Conservation (phyloP, 495 filamentous ascomycete species). For the Venustampulla echinocandica region DNA sequence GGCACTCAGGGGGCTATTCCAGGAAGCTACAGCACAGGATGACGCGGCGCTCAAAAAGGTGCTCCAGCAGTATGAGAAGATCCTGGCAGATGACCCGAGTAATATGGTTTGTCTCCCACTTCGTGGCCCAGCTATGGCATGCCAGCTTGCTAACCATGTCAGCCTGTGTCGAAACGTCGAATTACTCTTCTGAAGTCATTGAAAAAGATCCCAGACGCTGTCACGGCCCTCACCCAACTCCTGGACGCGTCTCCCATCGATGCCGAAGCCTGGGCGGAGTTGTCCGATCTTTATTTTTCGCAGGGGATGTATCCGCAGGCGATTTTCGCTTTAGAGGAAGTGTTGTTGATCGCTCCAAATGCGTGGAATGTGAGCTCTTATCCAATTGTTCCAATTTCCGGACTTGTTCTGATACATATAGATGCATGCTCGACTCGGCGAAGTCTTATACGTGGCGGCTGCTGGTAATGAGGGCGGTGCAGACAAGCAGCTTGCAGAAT, state of each 20-base stretch:
- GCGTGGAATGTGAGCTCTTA: conserved; percentile 75
- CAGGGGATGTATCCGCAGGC: conserved; percentile 74
- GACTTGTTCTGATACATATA: conserved; percentile 8
- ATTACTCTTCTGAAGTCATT: conserved; percentile 71
- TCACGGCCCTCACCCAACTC: conserved; percentile 60
- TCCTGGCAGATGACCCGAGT: conserved; percentile 63
- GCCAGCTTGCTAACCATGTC: conserved; percentile 11
- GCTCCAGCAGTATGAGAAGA: conserved; percentile 65
- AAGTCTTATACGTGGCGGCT: conserved; percentile 65
- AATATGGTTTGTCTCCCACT: conserved; percentile 52
- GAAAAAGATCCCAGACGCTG: conserved; percentile 59
- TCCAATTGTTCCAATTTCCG: not conserved
- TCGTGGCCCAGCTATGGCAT: not conserved
- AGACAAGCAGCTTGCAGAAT: conserved; percentile 50
- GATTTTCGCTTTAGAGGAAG: conserved; percentile 84
- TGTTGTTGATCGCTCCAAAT: conserved; percentile 78
- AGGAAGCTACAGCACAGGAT: conserved; percentile 72
- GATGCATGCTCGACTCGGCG: conserved; percentile 83
- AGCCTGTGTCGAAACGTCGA: conserved; percentile 83
- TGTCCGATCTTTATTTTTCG: conserved; percentile 73
- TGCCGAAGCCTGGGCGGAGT: conserved; percentile 88
- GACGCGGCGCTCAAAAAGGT: conserved; percentile 53
- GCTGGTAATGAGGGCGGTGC: conserved; percentile 33
- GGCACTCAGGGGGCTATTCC: conserved; percentile 71
- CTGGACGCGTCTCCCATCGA: conserved; percentile 82